These are phyloP conservation scores for Pythium vanterpoolii DNA, from an alignment of 352 stramenopile genomes.

Conservation along the genomic window DNA sequence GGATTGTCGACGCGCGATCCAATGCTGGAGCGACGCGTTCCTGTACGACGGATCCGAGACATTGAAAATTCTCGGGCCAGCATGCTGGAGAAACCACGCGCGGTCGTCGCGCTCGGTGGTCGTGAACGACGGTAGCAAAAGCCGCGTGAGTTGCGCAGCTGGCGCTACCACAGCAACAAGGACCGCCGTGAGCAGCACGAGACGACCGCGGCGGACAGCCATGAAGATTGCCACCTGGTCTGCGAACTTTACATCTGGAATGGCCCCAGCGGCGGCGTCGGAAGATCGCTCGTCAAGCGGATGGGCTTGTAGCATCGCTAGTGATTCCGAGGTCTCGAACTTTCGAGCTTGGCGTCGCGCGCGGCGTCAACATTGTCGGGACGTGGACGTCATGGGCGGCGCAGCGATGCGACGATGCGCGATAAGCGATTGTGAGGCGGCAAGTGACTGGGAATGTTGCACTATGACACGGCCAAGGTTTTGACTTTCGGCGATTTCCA, in stretches of 20 bases:
- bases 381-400: conserved; percentile 1
- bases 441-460: too few species aligned
- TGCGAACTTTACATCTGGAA: neutral
- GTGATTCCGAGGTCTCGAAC: neutral
- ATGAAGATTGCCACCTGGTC: neutral
- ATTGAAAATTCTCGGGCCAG: neutral
- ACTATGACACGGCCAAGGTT: too few species aligned
- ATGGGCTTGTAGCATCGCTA: neutral
- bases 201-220: neutral
- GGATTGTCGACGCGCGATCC: neutral
- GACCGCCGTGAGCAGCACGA: neutral
- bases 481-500: too few species aligned
- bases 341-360: neutral
- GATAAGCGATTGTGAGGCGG: too few species aligned
- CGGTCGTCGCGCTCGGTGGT: neutral
- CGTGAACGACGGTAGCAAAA: neutral
- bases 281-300: neutral
- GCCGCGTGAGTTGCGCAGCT: neutral
- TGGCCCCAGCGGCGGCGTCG: neutral
- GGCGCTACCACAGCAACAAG: neutral
- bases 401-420: too few species aligned
- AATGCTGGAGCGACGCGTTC: neutral
- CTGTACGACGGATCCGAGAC: neutral
- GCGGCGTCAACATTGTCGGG: neutral
- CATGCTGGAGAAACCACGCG: neutral